Base-by-base conservation (phyloP, 2,329 filamentous ascomycete genomes). In the Atkinsonella texensis region DNA sequence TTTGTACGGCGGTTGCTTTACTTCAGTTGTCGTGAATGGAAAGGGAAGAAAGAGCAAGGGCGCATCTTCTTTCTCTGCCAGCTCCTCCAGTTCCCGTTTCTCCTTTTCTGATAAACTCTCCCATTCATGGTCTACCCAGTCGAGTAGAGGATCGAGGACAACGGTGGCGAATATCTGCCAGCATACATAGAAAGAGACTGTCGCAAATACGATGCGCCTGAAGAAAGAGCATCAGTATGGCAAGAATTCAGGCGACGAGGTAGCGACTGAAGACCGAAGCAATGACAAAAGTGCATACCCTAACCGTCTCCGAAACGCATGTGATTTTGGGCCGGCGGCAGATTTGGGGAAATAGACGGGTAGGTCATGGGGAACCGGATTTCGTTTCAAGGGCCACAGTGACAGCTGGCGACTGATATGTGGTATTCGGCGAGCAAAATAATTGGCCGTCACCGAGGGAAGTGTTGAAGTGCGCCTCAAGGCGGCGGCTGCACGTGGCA, bases 41-140 rank as follows among this genome's bases (percentile, higher is more conserved):
- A 85, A 75, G 0, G 83, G 79, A 8, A 86, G 73, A 54, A 85
- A 85, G 5, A 73, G 18, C 13, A 74, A 56, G 1, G 73, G 65
- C 17, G 74, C 69, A 13, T 70, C 67, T 3, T 73, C 68, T 2
- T 71, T 69, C 2, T 72, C 70, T 1, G 71, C 67, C 13, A 70
- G 63, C 6, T 70, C 65, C 41, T 69, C 63, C 38, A 70, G 57
- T 46, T 68, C 66, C 51, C 67, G 62, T 54, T 66, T 70, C 58
- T 75, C 73, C 44, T 74, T 67, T 20, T 71, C 68, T 1, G 69
- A 68, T 48, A 73, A 57, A 13, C 67, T 63, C 4, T 69, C 67
- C 54, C 70, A 69, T 56, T 73, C 65, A 17, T 69, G 65, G 33
- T 75, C 70, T 13, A 69, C 59, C 61, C 65, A 69, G 49, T 68